Evolutionary conservation across 768 basidiomycete genomes (phyloP).

Genomic region (Wakefieldia striispora): DNA sequence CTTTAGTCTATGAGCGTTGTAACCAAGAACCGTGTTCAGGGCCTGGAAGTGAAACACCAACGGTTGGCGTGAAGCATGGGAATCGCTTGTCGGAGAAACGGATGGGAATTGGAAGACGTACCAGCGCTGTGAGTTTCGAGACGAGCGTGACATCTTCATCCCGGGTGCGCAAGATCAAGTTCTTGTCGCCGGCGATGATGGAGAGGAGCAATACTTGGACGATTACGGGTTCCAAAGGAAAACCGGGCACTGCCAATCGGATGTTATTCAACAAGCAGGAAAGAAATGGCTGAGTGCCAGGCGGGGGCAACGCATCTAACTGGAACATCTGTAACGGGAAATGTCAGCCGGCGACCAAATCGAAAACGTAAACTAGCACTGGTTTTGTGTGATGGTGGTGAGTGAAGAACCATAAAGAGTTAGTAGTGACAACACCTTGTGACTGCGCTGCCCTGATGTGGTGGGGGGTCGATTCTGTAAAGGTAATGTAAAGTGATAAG

Average conservation of each 20-base stretch:
- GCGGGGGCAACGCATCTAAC: slow-evolving; percentile 31
- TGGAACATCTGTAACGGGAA: slow-evolving; percentile 10
- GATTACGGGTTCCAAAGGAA: slow-evolving; percentile 61
- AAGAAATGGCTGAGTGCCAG: slow-evolving; percentile 48
- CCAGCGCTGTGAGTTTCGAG: slow-evolving; percentile 55
- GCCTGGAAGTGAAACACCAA: slow-evolving; percentile 39
- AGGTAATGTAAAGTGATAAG: neutral
- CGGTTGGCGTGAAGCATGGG: slow-evolving; percentile 6
- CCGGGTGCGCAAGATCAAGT: slow-evolving; percentile 61
- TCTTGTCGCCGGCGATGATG: slow-evolving; percentile 58
- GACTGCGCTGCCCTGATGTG: too few species aligned
- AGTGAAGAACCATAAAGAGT: slow-evolving; percentile 6
- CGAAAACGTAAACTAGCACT: slow-evolving; percentile 13
- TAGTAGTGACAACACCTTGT: neutral
- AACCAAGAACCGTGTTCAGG: slow-evolving; percentile 57
- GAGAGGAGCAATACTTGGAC: slow-evolving; percentile 66
- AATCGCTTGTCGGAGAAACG: slow-evolving; percentile 3
- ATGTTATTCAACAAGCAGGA: slow-evolving; percentile 48
- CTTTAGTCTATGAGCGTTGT: slow-evolving; percentile 56
- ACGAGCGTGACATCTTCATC: slow-evolving; percentile 65
- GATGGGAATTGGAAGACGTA: slow-evolving; percentile 24
- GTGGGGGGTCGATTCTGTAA: too few species aligned
- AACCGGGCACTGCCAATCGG: slow-evolving; percentile 40
- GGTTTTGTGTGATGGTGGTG: slow-evolving; percentile 26
- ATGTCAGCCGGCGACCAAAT: neutral